phyloP scores from a whole-genome alignment of 2,329 filamentous ascomycete species.

The Penicillium sp. region DNA sequence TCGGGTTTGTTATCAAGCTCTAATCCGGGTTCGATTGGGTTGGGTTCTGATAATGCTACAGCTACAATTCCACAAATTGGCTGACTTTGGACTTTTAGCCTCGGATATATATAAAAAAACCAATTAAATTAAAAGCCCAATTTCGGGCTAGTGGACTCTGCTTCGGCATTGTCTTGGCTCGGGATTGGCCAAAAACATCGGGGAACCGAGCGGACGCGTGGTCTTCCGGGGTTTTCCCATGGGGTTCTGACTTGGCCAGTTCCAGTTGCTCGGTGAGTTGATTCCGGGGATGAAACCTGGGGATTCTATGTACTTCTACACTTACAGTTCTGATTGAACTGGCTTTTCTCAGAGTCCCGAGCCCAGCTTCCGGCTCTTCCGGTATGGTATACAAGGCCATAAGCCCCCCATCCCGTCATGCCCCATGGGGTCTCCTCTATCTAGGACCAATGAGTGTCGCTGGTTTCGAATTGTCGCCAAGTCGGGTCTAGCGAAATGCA shows the following conservation, averaged over 20 bases:
- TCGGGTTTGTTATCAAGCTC: neutral
- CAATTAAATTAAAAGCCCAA: neutral
- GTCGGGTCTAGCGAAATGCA: neutral
- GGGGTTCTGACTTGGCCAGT: constrained; percentile 10
- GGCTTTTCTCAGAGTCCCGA: neutral
- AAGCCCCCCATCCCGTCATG: neutral
- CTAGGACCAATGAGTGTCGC: neutral
- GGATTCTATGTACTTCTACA: neutral
- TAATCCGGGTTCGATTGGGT: too few relatives aligned
- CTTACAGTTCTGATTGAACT: neutral
- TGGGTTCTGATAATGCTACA: neutral
- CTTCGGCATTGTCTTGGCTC: neutral
- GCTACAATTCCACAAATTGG: neutral
- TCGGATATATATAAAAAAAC: neutral
- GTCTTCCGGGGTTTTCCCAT: too few relatives aligned
- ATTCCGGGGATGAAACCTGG: constrained; percentile 14
- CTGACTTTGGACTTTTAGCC: neutral
- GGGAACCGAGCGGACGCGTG: constrained; percentile 7
- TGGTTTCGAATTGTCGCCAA: neutral
- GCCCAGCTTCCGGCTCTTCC: neutral
- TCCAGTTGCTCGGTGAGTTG: constrained; percentile 18
- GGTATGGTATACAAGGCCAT: neutral
- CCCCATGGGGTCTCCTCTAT: neutral
- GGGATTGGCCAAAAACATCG: constrained; percentile 8
- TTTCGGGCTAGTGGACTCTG: neutral